Conservation (phyloP, 2,329 filamentous ascomycete genomes). For the Beauveria brongniartii region DNA sequence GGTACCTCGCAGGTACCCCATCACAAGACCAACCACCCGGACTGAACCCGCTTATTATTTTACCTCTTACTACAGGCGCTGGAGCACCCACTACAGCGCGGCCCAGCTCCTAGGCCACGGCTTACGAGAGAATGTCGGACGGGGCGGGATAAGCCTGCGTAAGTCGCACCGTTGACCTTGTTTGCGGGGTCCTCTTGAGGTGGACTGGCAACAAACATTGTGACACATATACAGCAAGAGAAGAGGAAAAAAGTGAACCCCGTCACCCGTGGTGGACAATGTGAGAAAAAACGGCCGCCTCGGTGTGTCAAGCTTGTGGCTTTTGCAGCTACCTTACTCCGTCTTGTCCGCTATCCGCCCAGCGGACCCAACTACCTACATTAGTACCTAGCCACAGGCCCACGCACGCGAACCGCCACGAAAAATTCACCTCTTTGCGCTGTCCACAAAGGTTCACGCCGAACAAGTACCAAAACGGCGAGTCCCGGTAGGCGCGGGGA, state of each 20-base stretch:
- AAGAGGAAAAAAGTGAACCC: not conserved
- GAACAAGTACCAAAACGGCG: not conserved
- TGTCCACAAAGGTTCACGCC: not conserved
- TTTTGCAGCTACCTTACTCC: not conserved
- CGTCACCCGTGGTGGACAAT: not conserved
- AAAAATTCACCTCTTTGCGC: not conserved
- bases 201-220: not conserved
- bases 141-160: conserved; percentile 7
- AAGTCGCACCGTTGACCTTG: not conserved
- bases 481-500: not conserved
- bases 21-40: not conserved
- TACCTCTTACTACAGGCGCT: conserved; percentile 9
- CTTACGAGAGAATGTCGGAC: conserved; percentile 11
- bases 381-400: not conserved
- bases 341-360: not conserved
- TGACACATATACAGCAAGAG: not conserved
- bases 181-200: not conserved
- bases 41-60: conserved; percentile 5
- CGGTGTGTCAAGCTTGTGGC: not conserved
- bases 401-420: not conserved
- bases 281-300: not conserved
- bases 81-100: not conserved
- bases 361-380: not conserved
- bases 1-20: conserved; percentile 2
- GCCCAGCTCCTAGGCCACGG: not conserved